Base-by-base conservation (phyloP, 1,139 yeast species). In the Kodamaea fungicola region DNA sequence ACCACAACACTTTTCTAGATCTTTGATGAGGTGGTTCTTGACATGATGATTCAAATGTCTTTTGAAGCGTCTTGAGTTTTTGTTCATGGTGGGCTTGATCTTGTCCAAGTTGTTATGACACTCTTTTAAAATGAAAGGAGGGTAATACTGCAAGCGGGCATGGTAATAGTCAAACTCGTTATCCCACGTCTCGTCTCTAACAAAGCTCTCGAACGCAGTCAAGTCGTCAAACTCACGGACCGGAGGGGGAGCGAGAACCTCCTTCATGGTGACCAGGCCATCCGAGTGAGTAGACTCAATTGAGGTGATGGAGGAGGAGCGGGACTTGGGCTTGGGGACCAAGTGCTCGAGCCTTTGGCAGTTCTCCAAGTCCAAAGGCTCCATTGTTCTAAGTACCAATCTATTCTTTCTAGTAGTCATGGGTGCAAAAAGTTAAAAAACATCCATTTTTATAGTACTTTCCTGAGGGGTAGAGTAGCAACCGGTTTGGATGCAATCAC, bases 1-100 rank as follows among this genome's bases (percentile, higher is more conserved):
- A 32, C 86, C 86, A 30, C 83, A 68, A 57, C 80, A 76, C 42
- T 68, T 70, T 47, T 74, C 75, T 61, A 83, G 78, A 48, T 83
- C 90, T 45, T 74, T 71, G 57, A 83, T 66, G 54, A 83, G 65
- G 58, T 83, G 90, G 53, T 81, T 81, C 52, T 80, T 77, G 39
- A 83, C 70, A 51, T 83, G 92, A 59, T 83, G 90, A 55, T 81
- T 83, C 59, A 83, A 70, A 55, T 83, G 83, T 57, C 92, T 74
- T 49, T 77, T 80, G 56, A 82, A 83, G 61, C 83, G 83, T 50
- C 79, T 76, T 41, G 83, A 79, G 55, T 82, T 79, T 42, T 82
- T 78, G 62, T 83, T 83, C 68, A 76, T 78, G 36, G 86, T 79
- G 34, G 84, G 83, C 58, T 83, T 82, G 42, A 83, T 76, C 59